phyloP scores from a whole-genome alignment of 805 yeast species.

The Spencermartinsiella europaea region DNA sequence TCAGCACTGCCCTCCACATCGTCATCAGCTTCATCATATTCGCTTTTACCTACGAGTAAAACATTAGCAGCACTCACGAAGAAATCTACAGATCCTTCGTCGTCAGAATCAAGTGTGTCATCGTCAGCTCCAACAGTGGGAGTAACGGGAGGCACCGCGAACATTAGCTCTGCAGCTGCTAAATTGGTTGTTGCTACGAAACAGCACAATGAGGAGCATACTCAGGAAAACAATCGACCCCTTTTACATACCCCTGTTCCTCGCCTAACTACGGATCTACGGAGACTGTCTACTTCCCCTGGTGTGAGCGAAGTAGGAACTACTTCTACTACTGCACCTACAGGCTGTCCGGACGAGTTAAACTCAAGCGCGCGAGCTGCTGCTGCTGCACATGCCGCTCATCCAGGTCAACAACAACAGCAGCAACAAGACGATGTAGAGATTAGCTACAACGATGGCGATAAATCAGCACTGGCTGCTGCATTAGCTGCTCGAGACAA shows the following conservation, averaged over 20 bases:
- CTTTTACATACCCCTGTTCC: neutral
- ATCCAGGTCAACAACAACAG: neutral
- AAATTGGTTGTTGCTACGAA: neutral
- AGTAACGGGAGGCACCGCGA: too few species aligned
- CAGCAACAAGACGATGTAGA: neutral
- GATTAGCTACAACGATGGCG: neutral
- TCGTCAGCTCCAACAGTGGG: too few species aligned
- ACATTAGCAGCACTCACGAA: neutral
- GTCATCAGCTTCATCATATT: neutral
- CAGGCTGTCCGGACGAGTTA: neutral
- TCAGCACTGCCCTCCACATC: neutral
- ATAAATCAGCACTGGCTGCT: constrained; percentile 19
- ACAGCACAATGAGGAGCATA: neutral
- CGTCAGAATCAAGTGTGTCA: too few species aligned
- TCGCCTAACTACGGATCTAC: neutral
- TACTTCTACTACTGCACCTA: too few species aligned
- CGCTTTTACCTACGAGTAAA: neutral
- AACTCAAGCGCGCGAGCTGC: neutral
- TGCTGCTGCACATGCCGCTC: constrained; percentile 1
- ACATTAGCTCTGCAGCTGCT: neutral
- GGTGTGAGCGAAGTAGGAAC: neutral
- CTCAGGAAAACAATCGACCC: too few species aligned
- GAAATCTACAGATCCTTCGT: too few species aligned
- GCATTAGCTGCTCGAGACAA: constrained; percentile 18
- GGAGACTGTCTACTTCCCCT: constrained; percentile 1